Percentiles rank a stretch among this genome's conserved stretches.
phyloP scores from a whole-genome alignment of 345 rosid species.

The Draba incana region DNA sequence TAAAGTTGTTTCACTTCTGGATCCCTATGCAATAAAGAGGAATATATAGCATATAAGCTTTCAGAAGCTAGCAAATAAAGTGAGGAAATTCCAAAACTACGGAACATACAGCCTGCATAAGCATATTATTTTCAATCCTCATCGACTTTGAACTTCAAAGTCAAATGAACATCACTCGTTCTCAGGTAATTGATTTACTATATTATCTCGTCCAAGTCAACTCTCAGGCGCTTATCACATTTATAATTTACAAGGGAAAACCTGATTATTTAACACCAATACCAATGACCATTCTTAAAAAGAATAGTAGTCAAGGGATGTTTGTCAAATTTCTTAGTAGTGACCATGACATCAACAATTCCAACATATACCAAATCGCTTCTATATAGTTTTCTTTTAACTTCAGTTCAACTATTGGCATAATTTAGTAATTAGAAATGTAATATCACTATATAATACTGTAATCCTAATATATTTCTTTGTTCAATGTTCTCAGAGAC shows the following conservation, averaged over 20 bases:
- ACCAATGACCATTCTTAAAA: slow-evolving; percentile 5
- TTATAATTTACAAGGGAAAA: slow-evolving; percentile 1
- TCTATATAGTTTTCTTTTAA: no score
- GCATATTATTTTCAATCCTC: background rate
- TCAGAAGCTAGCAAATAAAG: slow-evolving; percentile 1
- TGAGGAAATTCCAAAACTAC: background rate
- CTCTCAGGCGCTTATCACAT: slow-evolving; percentile 1
- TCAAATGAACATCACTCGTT: background rate
- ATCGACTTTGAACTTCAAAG: background rate
- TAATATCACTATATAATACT: background rate
- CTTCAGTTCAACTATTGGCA: no score
- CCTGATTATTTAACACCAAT: background rate
- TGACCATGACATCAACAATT: slow-evolving; percentile 17
- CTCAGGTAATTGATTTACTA: background rate
- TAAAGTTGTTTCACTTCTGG: background rate
- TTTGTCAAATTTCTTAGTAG: slow-evolving; percentile 19
- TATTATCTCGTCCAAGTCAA: slow-evolving; percentile 20
- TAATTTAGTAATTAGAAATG: no score
- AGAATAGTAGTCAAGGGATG: background rate
- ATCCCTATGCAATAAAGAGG: background rate
- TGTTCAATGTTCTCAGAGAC: background rate
- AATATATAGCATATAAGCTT: slow-evolving; percentile 1
- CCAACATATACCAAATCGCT: background rate
- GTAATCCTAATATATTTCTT: background rate
- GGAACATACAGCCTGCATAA: background rate